These are phyloP conservation scores for Syzygium malaccense DNA, from an alignment of 441 rosid species.

Conservation along the genomic window DNA sequence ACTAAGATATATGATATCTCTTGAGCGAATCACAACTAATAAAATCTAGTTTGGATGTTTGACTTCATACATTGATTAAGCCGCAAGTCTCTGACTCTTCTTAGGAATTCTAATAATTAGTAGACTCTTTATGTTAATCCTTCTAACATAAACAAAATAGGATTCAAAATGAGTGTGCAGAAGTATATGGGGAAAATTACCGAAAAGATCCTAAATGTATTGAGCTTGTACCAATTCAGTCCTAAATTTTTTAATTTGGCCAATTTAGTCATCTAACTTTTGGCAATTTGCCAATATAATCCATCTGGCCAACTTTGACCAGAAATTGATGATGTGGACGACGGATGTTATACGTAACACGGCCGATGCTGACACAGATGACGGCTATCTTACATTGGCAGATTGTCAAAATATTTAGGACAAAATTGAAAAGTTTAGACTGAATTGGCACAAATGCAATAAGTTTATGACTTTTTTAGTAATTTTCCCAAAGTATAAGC, in stretches of 20 bases:
- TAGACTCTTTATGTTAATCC: neutral
- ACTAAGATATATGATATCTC: neutral
- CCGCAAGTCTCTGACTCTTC: neutral
- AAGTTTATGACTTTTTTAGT: too few relatives aligned
- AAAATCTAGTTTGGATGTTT: neutral
- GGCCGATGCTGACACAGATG: accelerated
- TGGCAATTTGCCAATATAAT: too few relatives aligned
- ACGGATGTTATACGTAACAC: accelerated
- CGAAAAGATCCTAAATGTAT: too few relatives aligned
- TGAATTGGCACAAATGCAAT: too few relatives aligned
- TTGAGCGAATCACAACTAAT: neutral
- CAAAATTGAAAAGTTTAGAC: too few relatives aligned
- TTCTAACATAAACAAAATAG: neutral
- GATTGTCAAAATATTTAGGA: too few relatives aligned
- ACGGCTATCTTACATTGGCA: too few relatives aligned
- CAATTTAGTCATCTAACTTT: too few relatives aligned
- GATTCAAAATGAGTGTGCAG: neutral
- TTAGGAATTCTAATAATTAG: neutral
- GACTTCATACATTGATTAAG: neutral
- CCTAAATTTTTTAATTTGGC: too few relatives aligned
- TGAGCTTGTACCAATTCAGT: too few relatives aligned
- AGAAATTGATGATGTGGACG: too few relatives aligned
- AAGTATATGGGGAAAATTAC: neutral
- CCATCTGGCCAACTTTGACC: too few relatives aligned
- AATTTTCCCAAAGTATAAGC: neutral